A percentile compares a stretch with the other conserved stretches of the same genome.
Conservation (phyloP, 2,329 filamentous ascomycete genomes). For the Septoria linicola region DNA sequence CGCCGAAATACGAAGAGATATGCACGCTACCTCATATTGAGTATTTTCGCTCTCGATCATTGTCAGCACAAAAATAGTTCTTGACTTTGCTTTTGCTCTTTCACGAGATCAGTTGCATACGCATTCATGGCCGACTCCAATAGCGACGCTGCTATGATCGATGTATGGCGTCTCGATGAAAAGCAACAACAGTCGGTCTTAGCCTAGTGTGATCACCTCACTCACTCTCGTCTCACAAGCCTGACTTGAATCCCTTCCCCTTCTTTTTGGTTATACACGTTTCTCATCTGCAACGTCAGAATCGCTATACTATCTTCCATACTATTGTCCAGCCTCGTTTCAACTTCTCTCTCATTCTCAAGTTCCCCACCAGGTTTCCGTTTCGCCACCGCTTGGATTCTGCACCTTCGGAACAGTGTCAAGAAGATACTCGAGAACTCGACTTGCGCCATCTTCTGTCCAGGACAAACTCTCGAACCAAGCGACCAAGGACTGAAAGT, state of each 20-base stretch:
- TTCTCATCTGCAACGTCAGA: conserved; percentile 33
- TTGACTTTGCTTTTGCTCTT: too few species aligned
- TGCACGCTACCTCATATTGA: too few species aligned
- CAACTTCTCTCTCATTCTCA: conserved; percentile 21
- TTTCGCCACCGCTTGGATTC: conserved; percentile 28
- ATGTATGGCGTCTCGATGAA: too few species aligned
- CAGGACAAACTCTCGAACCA: conserved; percentile 53
- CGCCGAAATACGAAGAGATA: too few species aligned
- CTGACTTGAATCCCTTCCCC: background rate
- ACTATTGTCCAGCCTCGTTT: conserved; percentile 26
- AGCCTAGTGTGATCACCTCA: too few species aligned
- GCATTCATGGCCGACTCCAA: too few species aligned
- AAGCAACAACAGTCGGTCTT: too few species aligned
- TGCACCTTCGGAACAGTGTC: conserved; percentile 35
- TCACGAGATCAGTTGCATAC: too few species aligned
- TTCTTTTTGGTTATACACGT: background rate
- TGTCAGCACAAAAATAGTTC: too few species aligned
- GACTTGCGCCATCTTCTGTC: conserved; percentile 57
- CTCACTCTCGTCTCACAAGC: background rate
- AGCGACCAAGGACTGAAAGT: conserved; percentile 51
- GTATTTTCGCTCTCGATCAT: too few species aligned
- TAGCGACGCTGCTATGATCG: too few species aligned
- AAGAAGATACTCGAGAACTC: conserved; percentile 53
- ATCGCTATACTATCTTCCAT: conserved; percentile 29
- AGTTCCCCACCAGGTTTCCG: conserved; percentile 6